These are phyloP conservation scores for Penicillium taxi DNA, from an alignment of 495 filamentous ascomycete species.

Conservation along the genomic window DNA sequence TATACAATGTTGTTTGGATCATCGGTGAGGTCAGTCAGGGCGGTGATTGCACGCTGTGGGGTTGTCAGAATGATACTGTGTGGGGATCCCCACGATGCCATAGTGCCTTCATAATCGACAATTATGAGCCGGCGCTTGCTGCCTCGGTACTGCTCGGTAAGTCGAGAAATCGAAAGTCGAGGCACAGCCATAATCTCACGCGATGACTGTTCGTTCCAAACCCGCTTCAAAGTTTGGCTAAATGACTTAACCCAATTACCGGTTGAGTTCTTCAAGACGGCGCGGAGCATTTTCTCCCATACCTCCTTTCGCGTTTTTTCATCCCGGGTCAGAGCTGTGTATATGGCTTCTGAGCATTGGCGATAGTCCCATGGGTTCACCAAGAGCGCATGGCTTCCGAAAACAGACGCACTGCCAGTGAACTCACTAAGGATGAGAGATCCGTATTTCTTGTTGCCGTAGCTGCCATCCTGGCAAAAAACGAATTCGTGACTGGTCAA, in stretches of 20 bases:
- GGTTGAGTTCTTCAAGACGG: slow-evolving; percentile 73
- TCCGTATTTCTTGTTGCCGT: slow-evolving; percentile 65
- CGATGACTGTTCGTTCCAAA: slow-evolving; percentile 72
- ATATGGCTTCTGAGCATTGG: slow-evolving; percentile 74
- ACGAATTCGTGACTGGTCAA: slow-evolving; percentile 87
- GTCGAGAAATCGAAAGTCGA: slow-evolving; percentile 57
- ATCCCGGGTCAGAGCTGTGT: slow-evolving; percentile 66
- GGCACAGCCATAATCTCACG: slow-evolving; percentile 80
- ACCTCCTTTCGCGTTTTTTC: slow-evolving; percentile 62
- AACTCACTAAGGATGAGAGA: slow-evolving; percentile 90
- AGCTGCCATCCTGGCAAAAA: slow-evolving; percentile 83
- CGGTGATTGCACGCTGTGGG: slow-evolving; percentile 72
- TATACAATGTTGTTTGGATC: slow-evolving; percentile 81
- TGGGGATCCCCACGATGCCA: slow-evolving; percentile 75
- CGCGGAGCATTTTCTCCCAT: slow-evolving; percentile 64
- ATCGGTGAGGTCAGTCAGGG: slow-evolving; percentile 66
- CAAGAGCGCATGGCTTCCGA: slow-evolving; percentile 60
- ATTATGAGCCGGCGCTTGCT: slow-evolving; percentile 69
- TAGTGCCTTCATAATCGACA: slow-evolving; percentile 85
- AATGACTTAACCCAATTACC: slow-evolving; percentile 74
- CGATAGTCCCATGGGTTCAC: slow-evolving; percentile 94
- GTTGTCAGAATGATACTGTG: slow-evolving; percentile 73
- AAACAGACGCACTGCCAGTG: slow-evolving; percentile 80
- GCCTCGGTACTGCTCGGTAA: slow-evolving; percentile 56
- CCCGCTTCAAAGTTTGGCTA: slow-evolving; percentile 54